Percentiles rank a stretch among this genome's conserved stretches.
Conservation (phyloP, 2,329 filamentous ascomycete species). For the Magnaporthales sp. region DNA sequence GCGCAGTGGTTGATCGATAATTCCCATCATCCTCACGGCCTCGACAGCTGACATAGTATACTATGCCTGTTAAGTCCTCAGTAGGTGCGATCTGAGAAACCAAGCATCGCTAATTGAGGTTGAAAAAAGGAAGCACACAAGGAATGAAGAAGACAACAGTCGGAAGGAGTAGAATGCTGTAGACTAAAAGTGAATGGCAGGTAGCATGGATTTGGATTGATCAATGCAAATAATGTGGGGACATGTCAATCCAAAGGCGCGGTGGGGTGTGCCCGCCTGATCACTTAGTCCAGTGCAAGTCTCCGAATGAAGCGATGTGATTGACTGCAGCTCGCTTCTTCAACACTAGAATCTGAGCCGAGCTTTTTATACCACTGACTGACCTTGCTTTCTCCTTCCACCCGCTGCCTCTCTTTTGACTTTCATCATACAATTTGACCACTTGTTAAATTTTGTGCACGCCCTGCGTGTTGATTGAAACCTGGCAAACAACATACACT, state of each 20-base stretch:
- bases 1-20: not conserved
- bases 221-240: constrained; percentile 1
- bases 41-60: not conserved
- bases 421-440: not conserved
- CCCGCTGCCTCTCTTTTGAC: not conserved
- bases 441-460: not conserved
- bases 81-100: not conserved
- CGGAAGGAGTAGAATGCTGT: not conserved
- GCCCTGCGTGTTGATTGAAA: not conserved
- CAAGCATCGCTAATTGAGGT: not conserved
- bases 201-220: not conserved
- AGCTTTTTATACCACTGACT: not conserved
- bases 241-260: constrained; percentile 6
- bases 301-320: not conserved
- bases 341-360: not conserved
- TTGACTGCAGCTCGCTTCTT: not conserved
- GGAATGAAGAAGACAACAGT: not conserved
- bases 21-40: not conserved
- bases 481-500: not conserved
- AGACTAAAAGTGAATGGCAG: not conserved
- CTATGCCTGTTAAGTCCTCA: not conserved
- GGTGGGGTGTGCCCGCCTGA: not conserved
- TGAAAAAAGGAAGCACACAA: not conserved
- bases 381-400: not conserved
- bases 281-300: not conserved